A percentile compares a stretch with the other conserved stretches of the same genome.
phyloP scores from a whole-genome alignment of 345 rosid genomes.

The Moringa oleifera region DNA sequence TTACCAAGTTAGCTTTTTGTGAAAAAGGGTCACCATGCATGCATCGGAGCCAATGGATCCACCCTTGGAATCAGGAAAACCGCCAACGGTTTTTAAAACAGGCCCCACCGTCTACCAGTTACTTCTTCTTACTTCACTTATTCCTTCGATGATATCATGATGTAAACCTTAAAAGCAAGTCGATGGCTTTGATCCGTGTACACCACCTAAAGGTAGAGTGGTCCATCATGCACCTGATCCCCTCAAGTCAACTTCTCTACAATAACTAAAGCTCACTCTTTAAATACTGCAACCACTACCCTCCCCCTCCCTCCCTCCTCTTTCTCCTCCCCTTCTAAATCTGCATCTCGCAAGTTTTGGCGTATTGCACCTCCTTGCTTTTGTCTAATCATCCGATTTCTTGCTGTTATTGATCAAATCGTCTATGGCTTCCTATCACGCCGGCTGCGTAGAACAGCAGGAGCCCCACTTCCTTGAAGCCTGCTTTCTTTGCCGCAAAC shows the following conservation, averaged over 20 bases:
- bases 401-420: not conserved
- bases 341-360: no score
- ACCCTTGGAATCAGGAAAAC: constrained; percentile 9
- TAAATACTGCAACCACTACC: not conserved
- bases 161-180: not conserved
- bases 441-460: constrained; percentile 17
- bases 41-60: not conserved
- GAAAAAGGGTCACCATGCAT: not conserved
- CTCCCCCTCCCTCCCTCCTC: not conserved
- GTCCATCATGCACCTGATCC: constrained; percentile 24
- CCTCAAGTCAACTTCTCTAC: not conserved
- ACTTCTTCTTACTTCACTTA: no score
- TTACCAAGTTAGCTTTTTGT: not conserved
- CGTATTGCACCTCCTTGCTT: not conserved
- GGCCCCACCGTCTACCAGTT: not conserved
- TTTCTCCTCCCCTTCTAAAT: not conserved
- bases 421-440: constrained; percentile 25
- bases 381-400: not conserved
- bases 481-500: constrained; percentile 65
- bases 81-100: constrained; percentile 11
- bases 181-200: constrained; percentile 5
- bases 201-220: constrained; percentile 8
- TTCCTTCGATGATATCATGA: no score
- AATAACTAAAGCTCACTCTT: not conserved
- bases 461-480: constrained; percentile 68